phyloP scores from a whole-genome alignment of 352 stramenopile genomes.

The Globisporangium echinulatum region DNA sequence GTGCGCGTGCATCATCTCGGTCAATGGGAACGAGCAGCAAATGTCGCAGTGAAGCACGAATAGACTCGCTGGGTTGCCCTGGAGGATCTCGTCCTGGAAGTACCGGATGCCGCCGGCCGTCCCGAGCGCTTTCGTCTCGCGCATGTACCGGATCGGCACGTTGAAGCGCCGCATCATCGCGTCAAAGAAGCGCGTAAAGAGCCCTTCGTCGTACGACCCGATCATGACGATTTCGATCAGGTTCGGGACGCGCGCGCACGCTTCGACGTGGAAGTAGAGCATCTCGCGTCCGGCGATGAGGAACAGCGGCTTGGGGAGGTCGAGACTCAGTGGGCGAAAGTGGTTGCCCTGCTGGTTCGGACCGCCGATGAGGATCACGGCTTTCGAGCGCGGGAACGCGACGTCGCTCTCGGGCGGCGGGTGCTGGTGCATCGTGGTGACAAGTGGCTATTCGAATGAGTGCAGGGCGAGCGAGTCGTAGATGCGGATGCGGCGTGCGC shows the following conservation, averaged over 20 bases:
- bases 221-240: slow-evolving; percentile 87
- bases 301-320: slow-evolving; percentile 85
- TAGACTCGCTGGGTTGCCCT: slow-evolving; percentile 59
- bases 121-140: slow-evolving; percentile 72
- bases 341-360: slow-evolving; percentile 84
- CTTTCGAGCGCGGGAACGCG: slow-evolving; percentile 73
- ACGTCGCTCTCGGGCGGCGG: slow-evolving; percentile 23
- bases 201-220: slow-evolving; percentile 82
- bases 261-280: slow-evolving; percentile 88
- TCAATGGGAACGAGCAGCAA: slow-evolving; percentile 83
- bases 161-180: slow-evolving; percentile 76
- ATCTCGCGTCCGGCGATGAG: slow-evolving; percentile 81
- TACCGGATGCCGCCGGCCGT: slow-evolving; percentile 79
- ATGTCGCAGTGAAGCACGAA: slow-evolving; percentile 87
- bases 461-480: no score
- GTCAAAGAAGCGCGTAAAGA: slow-evolving; percentile 88
- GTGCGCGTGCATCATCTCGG: slow-evolving; percentile 87
- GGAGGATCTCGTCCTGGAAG: slow-evolving; percentile 81
- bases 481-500: no score
- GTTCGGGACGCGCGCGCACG: slow-evolving; percentile 74
- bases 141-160: slow-evolving; percentile 80
- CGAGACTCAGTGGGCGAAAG: slow-evolving; percentile 82
- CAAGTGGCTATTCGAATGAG: neutral
- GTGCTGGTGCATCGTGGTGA: slow-evolving; percentile 5
- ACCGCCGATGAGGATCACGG: slow-evolving; percentile 83